A percentile compares a stretch with the other conserved stretches of the same genome.
Evolutionary conservation across 495 filamentous ascomycete species (phyloP).

Genomic region (Aspergillus heteromorphus): DNA sequence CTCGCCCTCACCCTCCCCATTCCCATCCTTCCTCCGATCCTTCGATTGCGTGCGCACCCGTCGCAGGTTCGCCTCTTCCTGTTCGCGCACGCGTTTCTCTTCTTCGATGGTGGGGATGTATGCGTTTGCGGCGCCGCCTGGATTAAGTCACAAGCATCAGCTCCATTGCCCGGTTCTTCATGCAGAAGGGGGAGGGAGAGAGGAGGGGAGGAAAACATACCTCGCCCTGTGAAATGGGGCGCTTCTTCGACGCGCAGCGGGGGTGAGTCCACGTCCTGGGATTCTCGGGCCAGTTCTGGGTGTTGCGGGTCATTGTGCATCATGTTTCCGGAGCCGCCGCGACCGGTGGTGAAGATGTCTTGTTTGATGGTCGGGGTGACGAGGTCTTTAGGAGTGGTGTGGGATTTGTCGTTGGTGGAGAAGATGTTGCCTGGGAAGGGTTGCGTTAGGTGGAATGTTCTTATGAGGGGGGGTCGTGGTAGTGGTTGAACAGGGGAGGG

Average conservation of each 20-base stretch:
- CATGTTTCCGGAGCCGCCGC: constrained; percentile 73
- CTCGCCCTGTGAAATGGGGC: constrained; percentile 42
- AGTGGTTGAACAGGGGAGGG: constrained; percentile 17
- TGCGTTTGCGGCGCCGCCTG: constrained; percentile 42
- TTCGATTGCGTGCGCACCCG: constrained; percentile 30
- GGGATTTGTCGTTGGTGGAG: constrained; percentile 49
- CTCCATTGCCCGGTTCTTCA: too few relatives aligned
- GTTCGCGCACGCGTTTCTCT: constrained; percentile 30
- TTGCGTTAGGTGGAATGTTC: not conserved
- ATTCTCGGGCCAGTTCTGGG: constrained; percentile 64
- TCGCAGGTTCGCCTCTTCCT: constrained; percentile 34
- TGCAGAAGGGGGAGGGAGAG: not conserved
- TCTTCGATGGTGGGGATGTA: constrained; percentile 37
- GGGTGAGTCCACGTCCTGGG: constrained; percentile 70
- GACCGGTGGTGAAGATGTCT: constrained; percentile 76
- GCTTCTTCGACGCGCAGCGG: constrained; percentile 43
- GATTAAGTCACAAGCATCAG: not conserved
- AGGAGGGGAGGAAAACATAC: constrained; percentile 21
- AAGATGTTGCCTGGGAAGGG: constrained; percentile 63
- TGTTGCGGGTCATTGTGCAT: constrained; percentile 57
- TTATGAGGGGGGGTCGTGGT: not conserved
- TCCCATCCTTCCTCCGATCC: constrained; percentile 35
- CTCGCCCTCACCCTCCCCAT: constrained; percentile 24
- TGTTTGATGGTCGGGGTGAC: constrained; percentile 79
- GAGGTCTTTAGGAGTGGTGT: constrained; percentile 54